These are phyloP conservation scores for Colletotrichum brevisporum DNA, from an alignment of 2,329 filamentous ascomycete species.

Conservation along the genomic window DNA sequence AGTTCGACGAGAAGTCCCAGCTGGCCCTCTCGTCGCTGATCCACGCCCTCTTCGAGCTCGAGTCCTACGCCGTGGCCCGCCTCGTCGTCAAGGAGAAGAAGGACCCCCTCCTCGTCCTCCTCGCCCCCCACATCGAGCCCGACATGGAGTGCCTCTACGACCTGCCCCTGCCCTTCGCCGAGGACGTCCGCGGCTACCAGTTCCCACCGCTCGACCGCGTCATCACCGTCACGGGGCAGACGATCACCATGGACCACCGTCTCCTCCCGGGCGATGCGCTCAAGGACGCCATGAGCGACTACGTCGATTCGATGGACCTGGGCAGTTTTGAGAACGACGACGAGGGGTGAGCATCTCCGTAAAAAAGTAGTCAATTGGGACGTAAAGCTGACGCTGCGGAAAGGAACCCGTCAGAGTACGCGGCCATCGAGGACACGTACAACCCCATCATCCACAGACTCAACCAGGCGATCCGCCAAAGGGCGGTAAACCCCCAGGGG, in stretches of 20 bases:
- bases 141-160: constrained; percentile 91
- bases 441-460: constrained; percentile 91
- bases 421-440: constrained; percentile 84
- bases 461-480: constrained; percentile 85
- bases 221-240: constrained; percentile 86
- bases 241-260: constrained; percentile 80
- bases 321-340: constrained; percentile 80
- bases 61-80: constrained; percentile 88
- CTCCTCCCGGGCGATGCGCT: constrained; percentile 84
- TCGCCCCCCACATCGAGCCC: constrained; percentile 84
- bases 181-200: constrained; percentile 90
- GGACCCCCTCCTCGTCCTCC: constrained; percentile 80
- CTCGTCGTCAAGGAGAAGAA: constrained; percentile 88
- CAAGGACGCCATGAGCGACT: constrained; percentile 86
- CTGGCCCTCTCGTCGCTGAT: constrained; percentile 91
- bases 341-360: constrained; percentile 70
- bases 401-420: constrained; percentile 74
- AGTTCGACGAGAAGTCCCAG: constrained; percentile 83
- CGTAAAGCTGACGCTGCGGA: constrained; percentile 38
- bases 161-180: constrained; percentile 90
- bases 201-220: constrained; percentile 93
- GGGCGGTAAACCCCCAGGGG: constrained; percentile 81
- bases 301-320: constrained; percentile 94
- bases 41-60: constrained; percentile 86
- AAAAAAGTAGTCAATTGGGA: not conserved